phyloP scores from a whole-genome alignment of 495 filamentous ascomycete species.

The Podospora pseudopauciseta region DNA sequence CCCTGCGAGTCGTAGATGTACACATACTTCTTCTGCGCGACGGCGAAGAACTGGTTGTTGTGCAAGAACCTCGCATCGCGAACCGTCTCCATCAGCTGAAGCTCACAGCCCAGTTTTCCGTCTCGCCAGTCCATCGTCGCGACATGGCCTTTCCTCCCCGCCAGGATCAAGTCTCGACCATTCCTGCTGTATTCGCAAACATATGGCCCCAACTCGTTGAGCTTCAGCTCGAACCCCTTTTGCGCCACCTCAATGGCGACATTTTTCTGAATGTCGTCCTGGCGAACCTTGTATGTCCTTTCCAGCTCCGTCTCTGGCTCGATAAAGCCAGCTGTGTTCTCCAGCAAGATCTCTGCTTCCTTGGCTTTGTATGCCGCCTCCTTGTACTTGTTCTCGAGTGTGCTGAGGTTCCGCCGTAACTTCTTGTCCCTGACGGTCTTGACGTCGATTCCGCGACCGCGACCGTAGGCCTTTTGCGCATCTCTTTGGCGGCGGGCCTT shows the following conservation, averaged over 20 bases:
- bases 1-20: conserved; percentile 87
- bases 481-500: conserved; percentile 49
- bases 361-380: conserved; percentile 75
- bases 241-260: conserved; percentile 80
- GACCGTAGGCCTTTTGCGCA: conserved; percentile 77
- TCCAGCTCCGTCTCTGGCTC: conserved; percentile 88
- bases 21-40: conserved; percentile 95
- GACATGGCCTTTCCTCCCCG: conserved; percentile 89
- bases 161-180: conserved; percentile 77
- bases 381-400: conserved; percentile 76
- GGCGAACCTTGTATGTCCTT: conserved; percentile 83
- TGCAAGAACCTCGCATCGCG: conserved; percentile 89
- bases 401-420: conserved; percentile 71
- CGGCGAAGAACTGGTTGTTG: conserved; percentile 92
- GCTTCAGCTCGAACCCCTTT: conserved; percentile 85
- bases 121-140: conserved; percentile 96
- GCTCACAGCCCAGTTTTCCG: conserved; percentile 83
- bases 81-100: conserved; percentile 86
- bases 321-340: conserved; percentile 80
- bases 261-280: conserved; percentile 74
- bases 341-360: conserved; percentile 91
- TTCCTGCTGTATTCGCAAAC: conserved; percentile 82
- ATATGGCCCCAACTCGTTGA: conserved; percentile 82
- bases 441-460: conserved; percentile 65
- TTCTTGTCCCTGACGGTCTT: conserved; percentile 75